Conservation (phyloP, 305 asterid genomes). For the Ajuga reptans region DNA sequence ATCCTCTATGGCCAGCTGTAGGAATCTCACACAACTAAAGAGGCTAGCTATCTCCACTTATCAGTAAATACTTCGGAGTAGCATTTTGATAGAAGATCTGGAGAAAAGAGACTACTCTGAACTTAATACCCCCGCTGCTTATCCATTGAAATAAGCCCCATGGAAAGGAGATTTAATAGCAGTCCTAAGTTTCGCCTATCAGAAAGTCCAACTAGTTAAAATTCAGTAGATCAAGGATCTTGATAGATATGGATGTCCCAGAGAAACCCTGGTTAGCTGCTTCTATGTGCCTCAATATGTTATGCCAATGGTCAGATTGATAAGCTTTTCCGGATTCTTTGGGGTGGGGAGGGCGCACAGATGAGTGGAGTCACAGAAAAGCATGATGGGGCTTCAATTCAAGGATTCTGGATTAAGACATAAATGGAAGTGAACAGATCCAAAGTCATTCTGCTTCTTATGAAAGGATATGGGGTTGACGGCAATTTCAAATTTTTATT, state of each 20-base stretch:
- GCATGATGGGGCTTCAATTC: too few relatives aligned
- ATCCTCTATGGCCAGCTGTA: not conserved
- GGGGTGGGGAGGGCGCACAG: too few relatives aligned
- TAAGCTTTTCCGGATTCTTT: too few relatives aligned
- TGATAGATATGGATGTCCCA: not conserved
- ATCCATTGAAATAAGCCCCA: not conserved
- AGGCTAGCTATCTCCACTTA: not conserved
- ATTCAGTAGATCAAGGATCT: too few relatives aligned
- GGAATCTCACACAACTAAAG: constrained; percentile 7
- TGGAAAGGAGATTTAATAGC: too few relatives aligned
- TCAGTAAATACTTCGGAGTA: too few relatives aligned
- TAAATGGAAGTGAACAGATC: not conserved
- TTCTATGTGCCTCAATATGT: not conserved
- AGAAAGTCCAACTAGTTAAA: too few relatives aligned
- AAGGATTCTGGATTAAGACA: too few relatives aligned
- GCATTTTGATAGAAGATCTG: too few relatives aligned
- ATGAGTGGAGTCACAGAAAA: too few relatives aligned
- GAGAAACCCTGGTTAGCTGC: not conserved
- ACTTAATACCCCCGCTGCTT: not conserved
- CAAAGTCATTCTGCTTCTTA: not conserved
- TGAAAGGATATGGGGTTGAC: not conserved
- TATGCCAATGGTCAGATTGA: not conserved
- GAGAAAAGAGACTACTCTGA: too few relatives aligned
- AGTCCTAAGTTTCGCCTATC: too few relatives aligned
- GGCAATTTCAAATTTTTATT: not conserved